Evolutionary conservation across 2,329 filamentous ascomycete genomes (phyloP).

Genomic region (Thelonectria olida): DNA sequence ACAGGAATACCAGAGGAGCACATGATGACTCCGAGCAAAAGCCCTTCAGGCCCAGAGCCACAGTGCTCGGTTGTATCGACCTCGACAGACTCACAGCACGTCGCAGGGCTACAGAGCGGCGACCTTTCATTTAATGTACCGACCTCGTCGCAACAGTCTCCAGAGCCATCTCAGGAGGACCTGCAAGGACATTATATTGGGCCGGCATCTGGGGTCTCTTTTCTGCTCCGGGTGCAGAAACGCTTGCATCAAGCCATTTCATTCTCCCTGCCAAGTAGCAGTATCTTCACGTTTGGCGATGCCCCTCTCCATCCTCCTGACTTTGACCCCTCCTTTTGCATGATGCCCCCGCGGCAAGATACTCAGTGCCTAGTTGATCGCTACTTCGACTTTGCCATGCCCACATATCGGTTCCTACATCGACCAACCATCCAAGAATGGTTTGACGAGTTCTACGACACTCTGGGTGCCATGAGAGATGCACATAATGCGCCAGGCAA

Average conservation of each 20-base stretch:
- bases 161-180: conserved; percentile 43
- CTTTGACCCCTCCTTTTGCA: conserved; percentile 46
- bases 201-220: conserved; percentile 43
- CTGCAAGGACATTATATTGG: conserved; percentile 46
- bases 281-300: conserved; percentile 60
- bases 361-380: conserved; percentile 52
- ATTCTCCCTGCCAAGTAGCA: conserved; percentile 37
- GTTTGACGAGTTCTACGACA: conserved; percentile 53
- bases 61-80: conserved; percentile 10
- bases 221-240: conserved; percentile 44
- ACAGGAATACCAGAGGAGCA: conserved; percentile 8
- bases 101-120: conserved; percentile 12
- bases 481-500: conserved; percentile 35
- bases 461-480: conserved; percentile 40
- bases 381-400: conserved; percentile 66
- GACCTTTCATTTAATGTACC: conserved; percentile 20
- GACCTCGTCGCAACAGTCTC: conserved; percentile 35
- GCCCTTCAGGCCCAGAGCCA: not conserved
- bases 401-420: conserved; percentile 65
- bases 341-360: conserved; percentile 51
- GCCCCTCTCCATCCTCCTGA: conserved; percentile 52
- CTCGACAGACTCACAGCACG: not conserved
- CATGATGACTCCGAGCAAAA: not conserved
- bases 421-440: conserved; percentile 60
- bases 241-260: conserved; percentile 39